These are phyloP conservation scores for Chlorella variabilis DNA, from an alignment of 163 green algal genomes.

Conservation along the genomic window DNA sequence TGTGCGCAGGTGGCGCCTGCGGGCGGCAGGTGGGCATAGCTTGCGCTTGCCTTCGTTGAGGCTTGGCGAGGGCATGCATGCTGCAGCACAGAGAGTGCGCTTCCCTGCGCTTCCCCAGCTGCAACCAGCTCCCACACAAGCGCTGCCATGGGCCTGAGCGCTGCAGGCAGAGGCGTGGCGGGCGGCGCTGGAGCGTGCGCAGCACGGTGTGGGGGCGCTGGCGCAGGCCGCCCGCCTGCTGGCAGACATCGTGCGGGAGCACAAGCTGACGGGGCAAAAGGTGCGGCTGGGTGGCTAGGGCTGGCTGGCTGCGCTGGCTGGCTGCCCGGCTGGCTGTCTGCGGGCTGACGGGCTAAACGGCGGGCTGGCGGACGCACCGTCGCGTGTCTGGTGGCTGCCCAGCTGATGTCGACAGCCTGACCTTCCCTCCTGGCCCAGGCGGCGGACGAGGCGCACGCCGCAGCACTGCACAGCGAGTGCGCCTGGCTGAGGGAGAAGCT, in stretches of 20 bases:
- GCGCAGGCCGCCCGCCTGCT: neutral
- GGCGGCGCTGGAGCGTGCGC: neutral
- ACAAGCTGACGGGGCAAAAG: slow-evolving; percentile 20
- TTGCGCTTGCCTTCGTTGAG: too few species aligned
- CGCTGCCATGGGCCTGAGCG: too few species aligned
- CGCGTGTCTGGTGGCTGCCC: neutral
- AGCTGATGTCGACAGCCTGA: neutral
- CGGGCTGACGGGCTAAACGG: neutral
- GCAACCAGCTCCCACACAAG: too few species aligned
- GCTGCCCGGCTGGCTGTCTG: neutral
- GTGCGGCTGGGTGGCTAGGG: neutral
- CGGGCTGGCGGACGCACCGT: too few species aligned
- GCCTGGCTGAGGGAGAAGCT: slow-evolving; percentile 21
- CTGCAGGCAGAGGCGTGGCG: slow-evolving; percentile 2
- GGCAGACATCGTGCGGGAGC: neutral
- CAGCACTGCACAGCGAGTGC: slow-evolving; percentile 2
- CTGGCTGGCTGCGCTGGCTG: neutral
- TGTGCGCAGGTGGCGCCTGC: neutral
- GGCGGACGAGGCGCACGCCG: slow-evolving; percentile 15
- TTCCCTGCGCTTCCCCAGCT: too few species aligned
- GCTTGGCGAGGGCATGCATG: too few species aligned
- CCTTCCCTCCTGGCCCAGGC: neutral
- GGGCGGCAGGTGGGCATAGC: too few species aligned
- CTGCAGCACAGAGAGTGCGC: too few species aligned
- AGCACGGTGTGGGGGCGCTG: slow-evolving; percentile 7